Evolutionary conservation across 2,329 filamentous ascomycete genomes (phyloP).

Genomic region (Botrytis byssoidea): DNA sequence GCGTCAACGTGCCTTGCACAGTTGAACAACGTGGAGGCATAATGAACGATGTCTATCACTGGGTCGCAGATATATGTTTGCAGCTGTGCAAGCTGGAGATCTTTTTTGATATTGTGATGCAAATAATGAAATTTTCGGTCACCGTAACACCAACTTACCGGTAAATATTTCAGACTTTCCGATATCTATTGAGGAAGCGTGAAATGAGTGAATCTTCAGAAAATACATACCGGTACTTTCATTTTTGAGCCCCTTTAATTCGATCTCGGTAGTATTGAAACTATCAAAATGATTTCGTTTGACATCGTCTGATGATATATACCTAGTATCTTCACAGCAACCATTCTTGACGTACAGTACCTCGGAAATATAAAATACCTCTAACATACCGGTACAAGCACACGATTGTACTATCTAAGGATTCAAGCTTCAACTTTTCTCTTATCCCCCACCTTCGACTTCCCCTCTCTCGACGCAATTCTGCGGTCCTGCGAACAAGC

Average conservation of each 20-base stretch:
- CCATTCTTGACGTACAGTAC: background rate
- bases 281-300: background rate
- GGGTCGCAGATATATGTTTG: slow-evolving; percentile 13
- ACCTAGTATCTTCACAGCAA: background rate
- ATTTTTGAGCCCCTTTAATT: slow-evolving; percentile 9
- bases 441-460: slow-evolving; percentile 14
- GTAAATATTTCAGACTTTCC: background rate
- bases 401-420: background rate
- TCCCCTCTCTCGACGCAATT: background rate
- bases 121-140: slow-evolving; percentile 14
- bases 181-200: slow-evolving; percentile 1
- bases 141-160: slow-evolving; percentile 17
- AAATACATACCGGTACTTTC: background rate
- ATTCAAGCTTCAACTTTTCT: background rate
- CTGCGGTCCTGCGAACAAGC: slow-evolving; percentile 19
- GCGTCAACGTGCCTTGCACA: slow-evolving; percentile 36
- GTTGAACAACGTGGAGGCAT: slow-evolving; percentile 39
- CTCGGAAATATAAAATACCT: background rate
- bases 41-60: background rate
- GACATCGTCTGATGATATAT: background rate
- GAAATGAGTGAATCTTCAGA: background rate
- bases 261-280: slow-evolving; percentile 12
- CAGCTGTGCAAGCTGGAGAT: background rate
- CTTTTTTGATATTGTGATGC: slow-evolving; percentile 7
- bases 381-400: background rate